A percentile compares a stretch with the other conserved stretches of the same genome.
These are phyloP conservation scores for Effrenium voratum DNA, from an alignment of 73 alveolate genomes.

Conservation along the genomic window DNA sequence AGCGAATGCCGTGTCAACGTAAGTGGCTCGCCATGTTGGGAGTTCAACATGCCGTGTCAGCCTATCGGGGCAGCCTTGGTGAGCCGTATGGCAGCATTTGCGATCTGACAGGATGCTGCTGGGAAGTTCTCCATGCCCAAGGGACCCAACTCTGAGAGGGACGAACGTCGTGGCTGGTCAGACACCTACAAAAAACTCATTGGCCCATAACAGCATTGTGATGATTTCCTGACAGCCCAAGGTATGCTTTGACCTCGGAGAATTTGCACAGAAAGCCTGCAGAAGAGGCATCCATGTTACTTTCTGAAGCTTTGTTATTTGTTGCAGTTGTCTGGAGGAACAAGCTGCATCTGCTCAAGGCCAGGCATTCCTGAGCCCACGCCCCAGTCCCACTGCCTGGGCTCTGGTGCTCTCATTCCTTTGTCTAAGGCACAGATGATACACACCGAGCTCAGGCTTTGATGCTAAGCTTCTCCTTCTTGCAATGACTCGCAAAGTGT, in stretches of 20 bases:
- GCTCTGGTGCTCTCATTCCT: neutral
- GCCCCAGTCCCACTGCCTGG: neutral
- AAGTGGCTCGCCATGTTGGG: neutral
- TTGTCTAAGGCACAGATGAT: constrained; percentile 56
- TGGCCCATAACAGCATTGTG: neutral
- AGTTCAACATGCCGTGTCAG: too few species aligned
- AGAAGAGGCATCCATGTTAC: constrained; percentile 10
- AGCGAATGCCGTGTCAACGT: neutral
- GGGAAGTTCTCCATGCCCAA: constrained; percentile 85
- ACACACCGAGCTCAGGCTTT: constrained; percentile 36
- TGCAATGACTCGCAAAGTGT: too few species aligned
- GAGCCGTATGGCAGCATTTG: neutral
- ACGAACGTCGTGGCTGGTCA: constrained; percentile 86
- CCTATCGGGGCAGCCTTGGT: neutral
- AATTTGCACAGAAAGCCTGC: constrained; percentile 63
- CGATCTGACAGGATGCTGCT: constrained; percentile 31
- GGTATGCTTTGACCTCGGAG: constrained; percentile 88
- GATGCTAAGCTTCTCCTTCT: neutral
- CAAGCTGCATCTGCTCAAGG: neutral
- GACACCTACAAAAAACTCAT: neutral
- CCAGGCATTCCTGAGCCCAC: constrained; percentile 20
- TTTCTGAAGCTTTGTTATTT: neutral
- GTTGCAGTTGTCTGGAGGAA: neutral
- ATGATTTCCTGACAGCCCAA: neutral
- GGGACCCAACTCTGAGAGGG: constrained; percentile 87